Conservation (phyloP, 768 basidiomycete species). For the Agaricus blazei region DNA sequence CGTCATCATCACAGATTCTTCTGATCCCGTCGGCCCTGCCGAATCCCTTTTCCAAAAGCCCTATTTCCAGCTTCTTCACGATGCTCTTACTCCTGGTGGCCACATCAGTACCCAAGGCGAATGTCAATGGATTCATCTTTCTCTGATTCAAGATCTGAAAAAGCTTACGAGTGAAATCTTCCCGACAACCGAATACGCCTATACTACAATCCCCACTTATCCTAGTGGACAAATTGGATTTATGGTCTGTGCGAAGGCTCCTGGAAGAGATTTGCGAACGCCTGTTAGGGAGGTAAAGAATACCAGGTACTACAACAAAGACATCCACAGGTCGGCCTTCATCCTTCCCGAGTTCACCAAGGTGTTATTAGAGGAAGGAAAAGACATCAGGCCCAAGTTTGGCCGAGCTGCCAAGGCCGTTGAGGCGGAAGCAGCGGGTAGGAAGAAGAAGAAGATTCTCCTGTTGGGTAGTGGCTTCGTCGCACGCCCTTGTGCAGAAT, state of each 20-base stretch:
- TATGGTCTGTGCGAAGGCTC: conserved; percentile 80
- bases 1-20: conserved; percentile 98
- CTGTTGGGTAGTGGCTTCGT: conserved; percentile 95
- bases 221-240: conserved; percentile 98
- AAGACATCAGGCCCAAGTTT: conserved; percentile 68
- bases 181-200: conserved; percentile 83
- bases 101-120: conserved; percentile 96
- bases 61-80: conserved; percentile 92
- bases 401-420: conserved; percentile 51
- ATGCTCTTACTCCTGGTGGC: conserved; percentile 85
- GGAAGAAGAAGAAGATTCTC: conserved; percentile 65
- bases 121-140: conserved; percentile 91
- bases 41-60: conserved; percentile 93
- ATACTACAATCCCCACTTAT: conserved; percentile 95
- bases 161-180: conserved; percentile 70
- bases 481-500: conserved; percentile 94
- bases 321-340: conserved; percentile 80
- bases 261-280: conserved; percentile 60
- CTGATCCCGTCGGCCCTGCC: conserved; percentile 96
- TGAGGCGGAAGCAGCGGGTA: conserved; percentile 18
- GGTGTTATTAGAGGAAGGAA: conserved; percentile 65
- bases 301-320: conserved; percentile 82
- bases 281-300: conserved; percentile 67
- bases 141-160: conserved; percentile 75
- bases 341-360: conserved; percentile 91